These are phyloP conservation scores for Stachybotrys echinatus DNA, from an alignment of 2,329 filamentous ascomycete species.

Conservation along the genomic window DNA sequence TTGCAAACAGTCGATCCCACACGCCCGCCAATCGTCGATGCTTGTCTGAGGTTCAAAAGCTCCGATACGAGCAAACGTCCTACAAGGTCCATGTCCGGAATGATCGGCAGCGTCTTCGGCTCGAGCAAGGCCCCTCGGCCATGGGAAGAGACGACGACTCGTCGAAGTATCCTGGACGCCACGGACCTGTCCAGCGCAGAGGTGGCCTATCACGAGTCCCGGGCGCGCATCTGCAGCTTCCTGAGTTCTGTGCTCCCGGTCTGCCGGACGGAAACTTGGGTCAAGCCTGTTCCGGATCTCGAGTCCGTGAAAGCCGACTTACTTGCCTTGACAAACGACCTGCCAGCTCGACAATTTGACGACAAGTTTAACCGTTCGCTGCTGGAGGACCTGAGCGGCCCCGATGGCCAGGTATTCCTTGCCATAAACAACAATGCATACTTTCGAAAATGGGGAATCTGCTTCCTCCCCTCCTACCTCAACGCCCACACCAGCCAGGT, in stretches of 20 bases:
- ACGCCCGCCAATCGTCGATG: conserved; percentile 22
- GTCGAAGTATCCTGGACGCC: conserved; percentile 11
- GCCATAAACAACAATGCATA: conserved; percentile 33
- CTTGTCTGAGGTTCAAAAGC: conserved; percentile 25
- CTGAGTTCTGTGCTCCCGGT: conserved; percentile 39
- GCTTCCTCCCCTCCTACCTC: conserved; percentile 53
- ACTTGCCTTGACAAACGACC: conserved; percentile 18
- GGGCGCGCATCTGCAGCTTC: conserved; percentile 44
- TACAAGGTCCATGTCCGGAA: no score
- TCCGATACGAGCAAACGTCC: background rate
- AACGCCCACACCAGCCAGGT: conserved; percentile 51
- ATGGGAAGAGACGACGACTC: background rate
- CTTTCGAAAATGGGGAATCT: conserved; percentile 48
- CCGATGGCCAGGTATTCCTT: conserved; percentile 44
- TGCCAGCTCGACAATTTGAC: conserved; percentile 27
- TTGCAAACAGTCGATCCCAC: conserved; percentile 5
- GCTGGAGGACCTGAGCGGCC: conserved; percentile 41
- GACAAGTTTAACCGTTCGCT: conserved; percentile 41
- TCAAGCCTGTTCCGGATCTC: background rate
- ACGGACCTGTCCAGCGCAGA: conserved; percentile 23
- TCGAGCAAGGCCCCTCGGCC: no score
- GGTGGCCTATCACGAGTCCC: conserved; percentile 46
- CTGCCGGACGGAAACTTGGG: conserved; percentile 13
- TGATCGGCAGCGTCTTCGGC: no score
- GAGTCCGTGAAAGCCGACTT: conserved; percentile 16